phyloP scores from a whole-genome alignment of 768 basidiomycete species.

The Postia placenta region DNA sequence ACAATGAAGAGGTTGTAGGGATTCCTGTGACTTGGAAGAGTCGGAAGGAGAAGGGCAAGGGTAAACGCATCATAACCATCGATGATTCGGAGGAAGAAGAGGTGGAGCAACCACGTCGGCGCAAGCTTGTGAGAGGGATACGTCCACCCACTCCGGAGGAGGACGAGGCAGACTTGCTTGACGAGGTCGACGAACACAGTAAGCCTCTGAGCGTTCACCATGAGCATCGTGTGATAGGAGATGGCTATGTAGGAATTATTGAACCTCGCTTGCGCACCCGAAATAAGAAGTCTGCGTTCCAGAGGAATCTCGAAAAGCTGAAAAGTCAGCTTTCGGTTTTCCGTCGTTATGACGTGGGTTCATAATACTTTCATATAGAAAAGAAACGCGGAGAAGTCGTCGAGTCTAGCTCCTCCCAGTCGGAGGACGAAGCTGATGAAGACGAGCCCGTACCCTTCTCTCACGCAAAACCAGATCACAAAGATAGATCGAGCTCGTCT shows the following conservation, averaged over 20 bases:
- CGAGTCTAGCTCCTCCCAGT: constrained; percentile 25
- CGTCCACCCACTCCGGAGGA: constrained; percentile 36
- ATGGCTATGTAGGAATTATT: constrained; percentile 45
- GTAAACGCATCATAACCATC: constrained; percentile 13
- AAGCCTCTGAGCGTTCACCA: constrained; percentile 18
- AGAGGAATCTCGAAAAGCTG: constrained; percentile 57
- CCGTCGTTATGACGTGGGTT: not conserved
- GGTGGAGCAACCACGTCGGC: constrained; percentile 31
- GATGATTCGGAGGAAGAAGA: constrained; percentile 28
- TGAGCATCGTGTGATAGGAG: constrained; percentile 1
- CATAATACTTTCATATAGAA: constrained; percentile 21
- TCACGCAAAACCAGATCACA: constrained; percentile 13
- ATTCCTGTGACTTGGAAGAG: constrained; percentile 15
- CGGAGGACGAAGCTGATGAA: constrained; percentile 14
- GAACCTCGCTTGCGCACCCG: constrained; percentile 57
- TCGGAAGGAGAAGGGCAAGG: constrained; percentile 8
- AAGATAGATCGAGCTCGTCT: not conserved
- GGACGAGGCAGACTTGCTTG: constrained; percentile 37
- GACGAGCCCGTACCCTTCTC: constrained; percentile 18
- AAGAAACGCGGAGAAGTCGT: constrained; percentile 36
- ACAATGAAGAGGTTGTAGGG: constrained; percentile 4
- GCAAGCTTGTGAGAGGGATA: constrained; percentile 37
- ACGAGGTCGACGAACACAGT: constrained; percentile 56
- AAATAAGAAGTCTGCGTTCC: constrained; percentile 53
- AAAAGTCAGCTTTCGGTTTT: constrained; percentile 38